Evolutionary conservation across 345 rosid species (phyloP).

Genomic region (Geranium rotundifolium): DNA sequence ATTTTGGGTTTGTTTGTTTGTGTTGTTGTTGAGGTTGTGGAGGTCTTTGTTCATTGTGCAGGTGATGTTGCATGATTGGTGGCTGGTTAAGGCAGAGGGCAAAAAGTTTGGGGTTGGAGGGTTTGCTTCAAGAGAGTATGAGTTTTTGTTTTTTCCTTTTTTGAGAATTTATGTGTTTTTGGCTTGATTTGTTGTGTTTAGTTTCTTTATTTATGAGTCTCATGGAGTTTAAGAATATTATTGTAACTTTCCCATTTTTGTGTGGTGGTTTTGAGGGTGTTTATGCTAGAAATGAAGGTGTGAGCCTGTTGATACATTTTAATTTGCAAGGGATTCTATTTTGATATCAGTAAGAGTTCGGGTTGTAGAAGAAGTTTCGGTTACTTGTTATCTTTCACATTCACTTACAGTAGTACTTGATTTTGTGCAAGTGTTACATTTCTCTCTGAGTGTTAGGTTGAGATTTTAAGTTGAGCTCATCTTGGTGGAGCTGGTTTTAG

Average conservation of each 20-base stretch:
- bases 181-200: background rate
- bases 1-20: background rate
- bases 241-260: too few species aligned
- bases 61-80: constrained; percentile 29
- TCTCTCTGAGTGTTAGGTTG: background rate
- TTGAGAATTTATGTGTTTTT: background rate
- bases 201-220: background rate
- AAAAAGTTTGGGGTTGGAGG: constrained; percentile 28
- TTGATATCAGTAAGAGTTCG: background rate
- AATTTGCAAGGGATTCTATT: too few species aligned
- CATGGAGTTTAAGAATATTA: background rate
- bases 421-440: background rate
- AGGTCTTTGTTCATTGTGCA: constrained; percentile 2
- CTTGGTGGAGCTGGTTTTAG: background rate
- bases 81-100: constrained; percentile 20
- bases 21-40: background rate
- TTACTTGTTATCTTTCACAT: background rate
- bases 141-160: background rate
- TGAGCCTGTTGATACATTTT: too few species aligned
- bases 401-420: background rate
- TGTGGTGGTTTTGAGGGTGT: background rate
- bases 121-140: constrained; percentile 24
- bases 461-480: background rate
- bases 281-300: background rate
- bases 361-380: background rate